phyloP scores from a whole-genome alignment of 2,329 filamentous ascomycete species.

The Ophiostoma piceae region DNA sequence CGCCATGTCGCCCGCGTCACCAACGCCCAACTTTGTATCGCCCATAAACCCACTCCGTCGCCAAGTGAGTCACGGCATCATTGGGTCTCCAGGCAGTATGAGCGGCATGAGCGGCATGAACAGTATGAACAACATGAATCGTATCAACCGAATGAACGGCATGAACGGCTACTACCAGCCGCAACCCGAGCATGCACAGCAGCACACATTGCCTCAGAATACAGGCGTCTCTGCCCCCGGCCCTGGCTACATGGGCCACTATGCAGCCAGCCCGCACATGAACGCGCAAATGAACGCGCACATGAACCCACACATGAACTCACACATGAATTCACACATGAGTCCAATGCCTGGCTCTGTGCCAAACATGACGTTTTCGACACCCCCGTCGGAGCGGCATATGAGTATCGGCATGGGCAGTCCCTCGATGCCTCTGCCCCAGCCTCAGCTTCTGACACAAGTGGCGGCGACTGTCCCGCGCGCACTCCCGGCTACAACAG shows the following conservation, averaged over 20 bases:
- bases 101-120: background rate
- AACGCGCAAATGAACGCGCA: no score
- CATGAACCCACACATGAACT: background rate
- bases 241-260: background rate
- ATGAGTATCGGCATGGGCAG: background rate
- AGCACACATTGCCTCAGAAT: background rate
- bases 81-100: background rate
- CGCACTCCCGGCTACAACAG: background rate
- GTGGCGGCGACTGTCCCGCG: background rate
- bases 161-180: background rate
- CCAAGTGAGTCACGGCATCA: background rate
- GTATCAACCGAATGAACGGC: no score
- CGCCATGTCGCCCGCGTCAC: constrained; percentile 3
- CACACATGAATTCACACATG: background rate
- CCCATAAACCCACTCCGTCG: constrained; percentile 6
- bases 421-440: background rate
- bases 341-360: background rate
- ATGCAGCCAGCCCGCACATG: background rate
- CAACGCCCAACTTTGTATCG: background rate
- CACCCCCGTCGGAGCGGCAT: background rate
- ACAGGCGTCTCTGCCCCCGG: background rate
- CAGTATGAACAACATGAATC: background rate
- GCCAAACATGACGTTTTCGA: background rate
- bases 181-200: background rate
- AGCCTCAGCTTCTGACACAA: background rate